A percentile compares a stretch with the other conserved stretches of the same genome.
phyloP scores from a whole-genome alignment of 441 rosid genomes.

The Populus tomentosa region DNA sequence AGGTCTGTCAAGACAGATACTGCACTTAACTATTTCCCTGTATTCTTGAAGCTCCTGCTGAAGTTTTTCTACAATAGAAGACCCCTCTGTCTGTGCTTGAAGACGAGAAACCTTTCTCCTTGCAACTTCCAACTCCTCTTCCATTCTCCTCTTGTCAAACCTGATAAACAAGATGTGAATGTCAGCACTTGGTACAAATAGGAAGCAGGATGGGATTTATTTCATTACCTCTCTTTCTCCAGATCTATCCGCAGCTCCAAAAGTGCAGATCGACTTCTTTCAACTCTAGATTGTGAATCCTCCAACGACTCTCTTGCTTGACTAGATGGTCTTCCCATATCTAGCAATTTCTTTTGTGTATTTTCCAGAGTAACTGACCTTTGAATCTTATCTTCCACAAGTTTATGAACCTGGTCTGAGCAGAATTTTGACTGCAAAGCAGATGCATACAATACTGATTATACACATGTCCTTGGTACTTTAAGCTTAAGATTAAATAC shows the following conservation, averaged over 20 bases:
- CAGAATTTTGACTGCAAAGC: conserved; percentile 65
- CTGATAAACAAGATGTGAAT: conserved; percentile 30
- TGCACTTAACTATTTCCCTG: conserved; percentile 87
- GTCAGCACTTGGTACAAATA: conserved; percentile 3
- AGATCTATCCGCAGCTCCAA: conserved; percentile 56
- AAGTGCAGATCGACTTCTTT: conserved; percentile 45
- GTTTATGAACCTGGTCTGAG: conserved; percentile 66
- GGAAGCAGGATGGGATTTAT: neutral
- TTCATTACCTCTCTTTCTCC: conserved; percentile 72
- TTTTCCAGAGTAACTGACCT: conserved; percentile 47
- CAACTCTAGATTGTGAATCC: conserved; percentile 58
- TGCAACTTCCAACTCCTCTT: conserved; percentile 68
- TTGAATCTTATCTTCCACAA: conserved; percentile 63
- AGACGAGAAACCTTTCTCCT: conserved; percentile 65
- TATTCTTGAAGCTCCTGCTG: conserved; percentile 77
- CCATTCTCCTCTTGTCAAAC: conserved; percentile 71
- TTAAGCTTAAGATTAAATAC: neutral
- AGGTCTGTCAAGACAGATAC: conserved; percentile 77
- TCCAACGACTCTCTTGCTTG: conserved; percentile 68
- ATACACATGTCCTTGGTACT: neutral
- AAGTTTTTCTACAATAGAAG: conserved; percentile 71
- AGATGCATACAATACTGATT: conserved; percentile 7
- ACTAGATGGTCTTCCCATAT: conserved; percentile 49
- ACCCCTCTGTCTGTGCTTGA: conserved; percentile 60
- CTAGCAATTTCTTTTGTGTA: conserved; percentile 61